Evolutionary conservation across 208 protist genomes (phyloP).

Genomic region (Trypanosoma conorhini): DNA sequence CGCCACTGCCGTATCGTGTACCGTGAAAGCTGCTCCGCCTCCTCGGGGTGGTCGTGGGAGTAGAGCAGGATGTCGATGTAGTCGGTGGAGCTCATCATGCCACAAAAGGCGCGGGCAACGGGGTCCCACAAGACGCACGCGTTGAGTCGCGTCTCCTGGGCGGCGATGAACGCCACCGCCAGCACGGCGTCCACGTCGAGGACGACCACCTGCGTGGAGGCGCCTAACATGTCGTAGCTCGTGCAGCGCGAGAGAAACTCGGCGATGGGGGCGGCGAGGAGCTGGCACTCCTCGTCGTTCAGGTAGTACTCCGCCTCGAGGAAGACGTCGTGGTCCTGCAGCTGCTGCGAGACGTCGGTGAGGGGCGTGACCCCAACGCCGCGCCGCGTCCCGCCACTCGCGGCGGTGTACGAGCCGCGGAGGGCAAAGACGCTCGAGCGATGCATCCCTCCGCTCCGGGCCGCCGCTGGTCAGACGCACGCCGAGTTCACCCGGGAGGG

Average conservation of each 20-base stretch:
- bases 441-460: constrained; percentile 1
- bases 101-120: constrained; percentile 49
- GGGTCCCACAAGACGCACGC: constrained; percentile 86
- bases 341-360: neutral
- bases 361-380: neutral
- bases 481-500: no score
- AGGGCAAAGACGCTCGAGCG: constrained; percentile 22
- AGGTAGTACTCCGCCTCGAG: constrained; percentile 57
- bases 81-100: constrained; percentile 80
- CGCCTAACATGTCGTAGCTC: constrained; percentile 85
- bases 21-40: constrained; percentile 55
- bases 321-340: constrained; percentile 26
- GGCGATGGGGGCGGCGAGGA: constrained; percentile 60
- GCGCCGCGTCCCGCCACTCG: neutral
- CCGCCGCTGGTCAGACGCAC: neutral
- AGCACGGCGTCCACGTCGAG: constrained; percentile 76
- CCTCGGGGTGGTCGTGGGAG: constrained; percentile 58
- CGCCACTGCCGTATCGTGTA: constrained; percentile 76
- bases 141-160: constrained; percentile 82
- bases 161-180: constrained; percentile 83
- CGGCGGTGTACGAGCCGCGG: constrained; percentile 19
- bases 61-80: constrained; percentile 89
- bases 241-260: constrained; percentile 70
- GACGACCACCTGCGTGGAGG: constrained; percentile 86
- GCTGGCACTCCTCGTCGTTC: constrained; percentile 53